Base-by-base conservation (phyloP, 352 stramenopile genomes). In the Hyaloperonospora arabidopsidis region DNA sequence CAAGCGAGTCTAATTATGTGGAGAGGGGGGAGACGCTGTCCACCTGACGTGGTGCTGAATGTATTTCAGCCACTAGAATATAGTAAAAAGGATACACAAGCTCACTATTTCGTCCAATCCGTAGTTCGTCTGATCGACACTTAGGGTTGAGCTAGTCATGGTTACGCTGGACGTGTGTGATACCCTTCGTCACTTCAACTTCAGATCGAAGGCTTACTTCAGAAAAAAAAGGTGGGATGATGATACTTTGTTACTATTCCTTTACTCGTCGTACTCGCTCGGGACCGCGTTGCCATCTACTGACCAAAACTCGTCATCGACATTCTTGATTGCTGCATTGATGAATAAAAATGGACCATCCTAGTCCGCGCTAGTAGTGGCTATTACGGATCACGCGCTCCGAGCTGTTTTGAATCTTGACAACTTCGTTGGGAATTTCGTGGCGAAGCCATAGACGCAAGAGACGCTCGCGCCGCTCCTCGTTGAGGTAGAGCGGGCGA, bases 401-500 rank as follows among this genome's bases (percentile, higher is more conserved):
- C n/a, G 79, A 90, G 63, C 74, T 91, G 63, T 94, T 94, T 62
- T 92, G 81, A 47, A 90, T 91, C 49, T 88, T 86, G 34, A 94
- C 84, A 25, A 94, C 81, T 59, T 92, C 84, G 52, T 89, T 87
- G 21, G 82, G 81, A 55, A 94, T 90, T 59, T 88, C 78, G 52
- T 94, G 84, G 18, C 74, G 71, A 46, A 77, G 59, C 84, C 84
- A 94, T 5, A 94, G 62, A 5, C 79, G 76, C 54, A 92, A 54
- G 18, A 94, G 62, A 2, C 77, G 74, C 45, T 90, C 76, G 13
- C 76, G 74, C 3, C 79, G 74, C 45, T 89, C 75, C 21, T 71
- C 63, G 54, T 92, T 86, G 18, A 94, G 55, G 53, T 88, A 94
- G 44, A 94, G 59, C 45, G 84, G 84, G 6, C 84, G 79, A 1